Percentiles rank a stretch among this genome's conserved stretches.
Conservation (phyloP, 208 protist genomes). For the Acanthamoeba lenticulata region DNA sequence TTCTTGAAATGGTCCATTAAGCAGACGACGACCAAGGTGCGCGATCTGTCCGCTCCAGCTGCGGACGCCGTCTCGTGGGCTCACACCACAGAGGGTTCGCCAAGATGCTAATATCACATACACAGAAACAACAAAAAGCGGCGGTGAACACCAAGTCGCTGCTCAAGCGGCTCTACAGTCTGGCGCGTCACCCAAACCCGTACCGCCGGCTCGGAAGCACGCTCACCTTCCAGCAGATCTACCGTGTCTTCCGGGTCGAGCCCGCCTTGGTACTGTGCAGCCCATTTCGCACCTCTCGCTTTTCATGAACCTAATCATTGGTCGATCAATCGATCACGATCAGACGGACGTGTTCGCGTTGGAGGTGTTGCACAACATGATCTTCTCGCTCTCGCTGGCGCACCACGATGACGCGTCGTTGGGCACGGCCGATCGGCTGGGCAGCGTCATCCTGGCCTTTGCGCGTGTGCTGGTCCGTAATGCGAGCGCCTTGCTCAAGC, state of each 20-base stretch:
- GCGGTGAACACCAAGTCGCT: slow-evolving; percentile 72
- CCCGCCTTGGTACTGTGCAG: not conserved
- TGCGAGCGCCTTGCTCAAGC: slow-evolving; percentile 57
- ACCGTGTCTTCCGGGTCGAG: slow-evolving; percentile 61
- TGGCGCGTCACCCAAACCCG: slow-evolving; percentile 81
- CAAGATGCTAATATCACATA: not conserved
- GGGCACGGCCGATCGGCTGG: slow-evolving; percentile 41
- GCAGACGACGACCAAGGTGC: slow-evolving; percentile 71
- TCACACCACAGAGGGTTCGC: not conserved
- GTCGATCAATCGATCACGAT: no score
- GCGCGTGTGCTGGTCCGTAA: slow-evolving; percentile 68
- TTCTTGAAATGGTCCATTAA: slow-evolving; percentile 85
- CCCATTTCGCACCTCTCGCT: no score
- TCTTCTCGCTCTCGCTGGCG: slow-evolving; percentile 73
- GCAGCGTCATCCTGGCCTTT: slow-evolving; percentile 14
- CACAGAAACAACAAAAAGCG: slow-evolving; percentile 62
- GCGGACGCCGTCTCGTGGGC: not conserved
- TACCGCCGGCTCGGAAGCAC: slow-evolving; percentile 81
- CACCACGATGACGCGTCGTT: slow-evolving; percentile 57
- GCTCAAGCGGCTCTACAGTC: slow-evolving; percentile 81
- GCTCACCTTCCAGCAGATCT: slow-evolving; percentile 75
- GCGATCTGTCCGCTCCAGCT: not conserved
- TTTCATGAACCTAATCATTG: no score
- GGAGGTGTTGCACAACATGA: slow-evolving; percentile 78
- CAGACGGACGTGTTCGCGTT: slow-evolving; percentile 74